Conservation (phyloP, 2,329 filamentous ascomycete species). For the Aspergillus neoniger region DNA sequence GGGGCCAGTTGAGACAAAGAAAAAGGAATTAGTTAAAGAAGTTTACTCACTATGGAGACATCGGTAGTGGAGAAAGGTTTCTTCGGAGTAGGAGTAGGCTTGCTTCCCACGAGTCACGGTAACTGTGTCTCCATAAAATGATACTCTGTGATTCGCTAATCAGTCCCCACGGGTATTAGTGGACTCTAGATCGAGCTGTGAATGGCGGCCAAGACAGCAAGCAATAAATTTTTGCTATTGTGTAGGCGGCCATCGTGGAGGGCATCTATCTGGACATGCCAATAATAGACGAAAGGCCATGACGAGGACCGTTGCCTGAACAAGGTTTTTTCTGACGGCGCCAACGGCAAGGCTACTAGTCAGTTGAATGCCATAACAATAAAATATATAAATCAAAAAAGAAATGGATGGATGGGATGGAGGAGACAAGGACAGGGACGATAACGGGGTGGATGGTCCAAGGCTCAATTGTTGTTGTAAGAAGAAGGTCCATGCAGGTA, state of each 20-base stretch:
- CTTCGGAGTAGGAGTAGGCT: neutral
- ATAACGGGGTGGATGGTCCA: neutral
- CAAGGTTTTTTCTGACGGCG: neutral
- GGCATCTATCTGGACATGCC: neutral
- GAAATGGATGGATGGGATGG: neutral
- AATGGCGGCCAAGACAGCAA: neutral
- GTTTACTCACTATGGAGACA: neutral
- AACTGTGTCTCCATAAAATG: neutral
- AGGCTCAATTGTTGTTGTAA: slow-evolving; percentile 1
- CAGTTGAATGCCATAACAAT: neutral
- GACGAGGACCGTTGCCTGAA: neutral
- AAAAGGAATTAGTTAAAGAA: neutral
- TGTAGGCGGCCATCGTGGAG: neutral
- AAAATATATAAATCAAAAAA: neutral
- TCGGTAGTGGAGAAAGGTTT: neutral
- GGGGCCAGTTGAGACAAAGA: neutral
- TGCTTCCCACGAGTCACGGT: neutral
- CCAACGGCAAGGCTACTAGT: neutral
- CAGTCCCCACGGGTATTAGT: neutral
- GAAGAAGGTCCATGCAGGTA: slow-evolving; percentile 4
- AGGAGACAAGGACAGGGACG: neutral
- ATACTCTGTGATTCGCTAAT: neutral
- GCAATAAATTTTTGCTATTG: neutral
- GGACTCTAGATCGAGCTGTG: neutral
- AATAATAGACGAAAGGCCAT: neutral